Evolutionary conservation across 805 yeast species (phyloP), one percentile per base, ranked within the genome.

Genomic region (Wickerhamomyces sydowiorum): DNA sequence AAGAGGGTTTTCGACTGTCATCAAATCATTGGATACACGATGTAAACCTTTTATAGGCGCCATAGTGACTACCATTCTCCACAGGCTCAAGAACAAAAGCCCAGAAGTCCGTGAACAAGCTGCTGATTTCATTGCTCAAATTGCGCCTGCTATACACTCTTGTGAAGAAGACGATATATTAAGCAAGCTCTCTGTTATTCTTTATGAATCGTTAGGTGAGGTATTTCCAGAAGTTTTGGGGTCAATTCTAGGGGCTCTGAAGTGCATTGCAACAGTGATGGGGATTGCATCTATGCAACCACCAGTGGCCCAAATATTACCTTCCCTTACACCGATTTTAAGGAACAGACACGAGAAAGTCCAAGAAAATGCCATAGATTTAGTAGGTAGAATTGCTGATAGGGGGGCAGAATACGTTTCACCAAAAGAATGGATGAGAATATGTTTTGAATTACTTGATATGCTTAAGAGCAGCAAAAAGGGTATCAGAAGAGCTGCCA

Each of bases 361-460:
- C 2, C 97, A 89, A 59, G 91, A 86, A 49, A 76, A 81, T 46
- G 77, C 90, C 8, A 84, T 93, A 30, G 77, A 73, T 35, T 66
- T 91, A 17, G 82, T 93, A 21, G 96, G 96, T 2, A 69, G 78
- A 39, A 82, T 91, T 41, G 96, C 98, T 0, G 77, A 73, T 38
- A 72, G 77, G 35, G 90, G 86, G 9, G 81, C 96, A 1, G 95
- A 86, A 48, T 77, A 78, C 42, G 86, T 89, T 14, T 80, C 89
- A 29, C 95, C 96, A 3, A 79, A 87, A 47, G 99, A 93, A 62
- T 93, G 99, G 99, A 87, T 93, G 91, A 72, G 98, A 48, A 86
- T 91, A 21, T 86, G 96, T 55, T 88, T 86, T 61, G 96, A 90
- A 54, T 69, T 93, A 27, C 63, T 93, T 36, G 98, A 93, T 51